Evolutionary conservation across 345 rosid genomes (phyloP).

Genomic region (Xanthoceras sorbifolium): DNA sequence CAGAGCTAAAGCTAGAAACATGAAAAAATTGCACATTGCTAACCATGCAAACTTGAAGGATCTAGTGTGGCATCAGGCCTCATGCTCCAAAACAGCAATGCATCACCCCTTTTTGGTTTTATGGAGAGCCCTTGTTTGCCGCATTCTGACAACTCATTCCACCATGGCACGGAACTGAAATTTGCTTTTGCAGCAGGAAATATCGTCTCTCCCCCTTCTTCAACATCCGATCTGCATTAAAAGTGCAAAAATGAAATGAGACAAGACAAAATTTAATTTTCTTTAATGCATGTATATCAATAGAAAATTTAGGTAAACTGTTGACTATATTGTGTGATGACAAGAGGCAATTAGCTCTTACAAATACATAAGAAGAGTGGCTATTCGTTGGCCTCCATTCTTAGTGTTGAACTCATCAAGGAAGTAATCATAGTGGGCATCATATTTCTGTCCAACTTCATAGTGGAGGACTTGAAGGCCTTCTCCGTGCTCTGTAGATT

Average conservation of each 20-base stretch:
- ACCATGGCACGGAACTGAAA: constrained; percentile 67
- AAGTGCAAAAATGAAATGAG: constrained; percentile 8
- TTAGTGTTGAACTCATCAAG: constrained; percentile 84
- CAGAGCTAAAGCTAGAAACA: constrained; percentile 2
- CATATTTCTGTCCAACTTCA: constrained; percentile 88
- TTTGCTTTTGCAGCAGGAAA: constrained; percentile 76
- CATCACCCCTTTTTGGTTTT: constrained; percentile 87
- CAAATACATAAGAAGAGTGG: constrained; percentile 94
- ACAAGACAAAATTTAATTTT: constrained; percentile 8
- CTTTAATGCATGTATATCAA: background rate
- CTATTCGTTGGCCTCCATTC: constrained; percentile 90
- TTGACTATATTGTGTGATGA: constrained; percentile 6
- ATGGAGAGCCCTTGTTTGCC: constrained; percentile 72
- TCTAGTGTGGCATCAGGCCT: constrained; percentile 86
- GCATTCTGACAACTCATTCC: constrained; percentile 85
- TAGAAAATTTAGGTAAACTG: background rate
- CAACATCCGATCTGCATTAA: constrained; percentile 80
- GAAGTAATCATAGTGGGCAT: constrained; percentile 88
- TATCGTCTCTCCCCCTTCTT: constrained; percentile 97
- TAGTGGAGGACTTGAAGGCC: constrained; percentile 89
- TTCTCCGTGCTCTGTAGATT: constrained; percentile 82
- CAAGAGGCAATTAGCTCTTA: constrained; percentile 33
- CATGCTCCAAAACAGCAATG: constrained; percentile 91
- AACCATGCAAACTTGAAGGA: constrained; percentile 89
- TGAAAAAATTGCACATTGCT: constrained; percentile 20